Percentiles rank a stretch among this genome's conserved stretches.
phyloP scores from a whole-genome alignment of 2,329 filamentous ascomycete genomes.

The Xenosphaeropsis pyriputrescens region DNA sequence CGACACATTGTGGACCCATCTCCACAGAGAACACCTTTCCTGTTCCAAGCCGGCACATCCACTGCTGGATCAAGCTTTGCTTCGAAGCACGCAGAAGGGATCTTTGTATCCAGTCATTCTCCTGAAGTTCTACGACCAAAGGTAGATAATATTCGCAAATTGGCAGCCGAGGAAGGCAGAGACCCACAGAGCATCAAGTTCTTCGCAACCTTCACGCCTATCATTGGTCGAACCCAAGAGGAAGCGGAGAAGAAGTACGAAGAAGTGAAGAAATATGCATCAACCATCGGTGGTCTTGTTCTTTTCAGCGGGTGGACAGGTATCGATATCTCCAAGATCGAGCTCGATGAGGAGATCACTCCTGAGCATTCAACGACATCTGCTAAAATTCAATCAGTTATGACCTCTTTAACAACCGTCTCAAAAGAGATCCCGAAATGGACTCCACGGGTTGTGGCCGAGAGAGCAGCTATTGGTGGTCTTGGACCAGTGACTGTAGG shows the following conservation, averaged over 20 bases:
- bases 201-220: constrained; percentile 48
- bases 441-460: constrained; percentile 57
- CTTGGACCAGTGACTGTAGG: constrained; percentile 39
- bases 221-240: constrained; percentile 49
- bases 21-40: constrained; percentile 52
- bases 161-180: constrained; percentile 37
- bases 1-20: constrained; percentile 50
- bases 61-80: constrained; percentile 51
- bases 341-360: constrained; percentile 40
- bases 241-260: constrained; percentile 49
- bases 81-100: constrained; percentile 53
- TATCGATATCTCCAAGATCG: constrained; percentile 43
- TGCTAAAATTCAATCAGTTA: constrained; percentile 31
- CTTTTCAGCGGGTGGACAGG: constrained; percentile 63
- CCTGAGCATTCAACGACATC: constrained; percentile 37
- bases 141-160: constrained; percentile 43
- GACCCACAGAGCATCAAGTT: constrained; percentile 50
- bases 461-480: constrained; percentile 54
- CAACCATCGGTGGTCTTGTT: constrained; percentile 49
- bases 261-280: constrained; percentile 45
- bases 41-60: constrained; percentile 57
- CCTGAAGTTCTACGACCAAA: constrained; percentile 43
- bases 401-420: constrained; percentile 31
- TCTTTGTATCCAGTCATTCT: constrained; percentile 51
- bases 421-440: constrained; percentile 36